Evolutionary conservation across 345 rosid species (phyloP), one percentile per base, ranked within the genome.

Genomic region (Pistacia atlantica): DNA sequence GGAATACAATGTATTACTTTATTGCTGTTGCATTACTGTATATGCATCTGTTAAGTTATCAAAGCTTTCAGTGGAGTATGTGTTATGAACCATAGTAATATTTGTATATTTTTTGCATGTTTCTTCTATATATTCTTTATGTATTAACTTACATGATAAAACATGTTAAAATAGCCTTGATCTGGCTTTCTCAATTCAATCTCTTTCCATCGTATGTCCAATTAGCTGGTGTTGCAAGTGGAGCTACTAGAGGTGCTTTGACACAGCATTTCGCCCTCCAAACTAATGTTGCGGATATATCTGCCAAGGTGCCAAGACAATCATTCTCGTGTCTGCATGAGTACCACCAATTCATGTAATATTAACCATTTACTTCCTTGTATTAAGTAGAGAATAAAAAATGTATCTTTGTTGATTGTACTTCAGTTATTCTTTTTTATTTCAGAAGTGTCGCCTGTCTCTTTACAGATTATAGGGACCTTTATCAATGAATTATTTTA

Each of bases 181-280:
- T 77, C 57, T 45, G 22, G 64, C 51, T 73, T 69, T 28, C 35
- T 73, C n/a, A 57, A 61, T 70, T 64, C 11, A 52, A 67, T 48
- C 35, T 69, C 49, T 38, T 69, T 48, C 49, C 45, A 0, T 60
- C 51, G 4, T 74, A 25, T 62, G 55, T 68, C 67, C 65, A 31
- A 75, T 80, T 81, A 95, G 97, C 98, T 72, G 97, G 98, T 81
- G 98, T 95, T 84, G 98, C 97, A 69, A 92, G 97, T 83, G 98
- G 98, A 85, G 97, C 98, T 61, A 95, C 98, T 49, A 89, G 98
- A 87, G 98, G 98, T 81, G 98, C 98, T 75, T 83, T 95, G 81
- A 93, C 98, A 60, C 98, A 95, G 73, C 98, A 95, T 81, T 95
- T 95, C 82, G 94, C 98, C 60, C 98, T 93, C 65, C 97, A 91